These are phyloP conservation scores for Euphrasia confusa DNA, from an alignment of 257 asterid genomes.

Conservation along the genomic window DNA sequence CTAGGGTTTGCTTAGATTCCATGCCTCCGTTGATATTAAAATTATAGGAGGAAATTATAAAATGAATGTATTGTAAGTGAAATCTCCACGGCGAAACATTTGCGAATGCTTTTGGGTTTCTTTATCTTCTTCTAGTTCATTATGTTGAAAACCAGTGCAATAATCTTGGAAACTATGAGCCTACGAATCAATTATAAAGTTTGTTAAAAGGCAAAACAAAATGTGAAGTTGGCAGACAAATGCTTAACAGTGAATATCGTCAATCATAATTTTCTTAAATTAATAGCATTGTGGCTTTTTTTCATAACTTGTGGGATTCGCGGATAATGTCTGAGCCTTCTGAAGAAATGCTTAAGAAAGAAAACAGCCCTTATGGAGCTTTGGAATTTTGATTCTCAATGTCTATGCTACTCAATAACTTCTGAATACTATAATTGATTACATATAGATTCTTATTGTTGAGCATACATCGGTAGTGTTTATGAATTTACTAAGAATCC, in stretches of 20 bases:
- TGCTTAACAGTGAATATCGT: not conserved
- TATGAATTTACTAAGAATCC: not conserved
- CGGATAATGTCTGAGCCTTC: conserved; percentile 7
- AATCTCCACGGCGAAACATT: not conserved
- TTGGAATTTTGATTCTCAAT: not conserved
- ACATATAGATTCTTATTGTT: not conserved
- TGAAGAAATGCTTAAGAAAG: not conserved
- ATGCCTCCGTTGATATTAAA: not conserved
- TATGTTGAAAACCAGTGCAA: not conserved
- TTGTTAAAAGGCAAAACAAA: not conserved
- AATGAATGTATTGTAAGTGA: not conserved
- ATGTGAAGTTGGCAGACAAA: not conserved
- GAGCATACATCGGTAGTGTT: not conserved
- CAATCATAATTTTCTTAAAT: not conserved
- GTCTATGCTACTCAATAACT: not conserved
- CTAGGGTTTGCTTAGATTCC: not conserved
- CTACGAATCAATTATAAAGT: not conserved
- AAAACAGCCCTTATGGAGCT: not conserved
- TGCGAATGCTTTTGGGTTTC: not conserved
- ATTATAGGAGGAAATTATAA: conserved; percentile 9
- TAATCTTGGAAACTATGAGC: not conserved
- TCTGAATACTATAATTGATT: too few relatives aligned
- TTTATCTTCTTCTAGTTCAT: not conserved
- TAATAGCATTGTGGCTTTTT: not conserved
- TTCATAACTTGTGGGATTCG: not conserved